Percentiles rank a stretch among this genome's conserved stretches.
These are phyloP conservation scores for Plantago elongata DNA, from an alignment of 257 asterid species.

Conservation along the genomic window DNA sequence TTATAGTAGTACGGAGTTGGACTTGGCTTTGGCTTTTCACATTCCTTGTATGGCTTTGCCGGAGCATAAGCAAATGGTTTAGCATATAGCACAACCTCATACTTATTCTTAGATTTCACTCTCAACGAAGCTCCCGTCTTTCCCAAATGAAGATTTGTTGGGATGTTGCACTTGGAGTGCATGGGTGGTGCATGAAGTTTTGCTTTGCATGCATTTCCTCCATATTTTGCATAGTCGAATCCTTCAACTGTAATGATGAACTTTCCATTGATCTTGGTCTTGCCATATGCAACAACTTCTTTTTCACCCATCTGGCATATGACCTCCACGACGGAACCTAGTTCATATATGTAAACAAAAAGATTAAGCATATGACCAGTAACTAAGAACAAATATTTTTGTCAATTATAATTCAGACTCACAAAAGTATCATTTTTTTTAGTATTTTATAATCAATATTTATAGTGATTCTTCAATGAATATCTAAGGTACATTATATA, in stretches of 20 bases:
- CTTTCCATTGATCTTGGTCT: slow-evolving; percentile 66
- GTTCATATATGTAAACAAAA: not conserved
- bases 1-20: slow-evolving; percentile 52
- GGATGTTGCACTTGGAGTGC: slow-evolving; percentile 52
- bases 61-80: slow-evolving; percentile 73
- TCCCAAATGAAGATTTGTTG: slow-evolving; percentile 53
- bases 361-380: not conserved
- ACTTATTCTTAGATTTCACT: slow-evolving; percentile 51
- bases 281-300: slow-evolving; percentile 54
- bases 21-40: slow-evolving; percentile 42
- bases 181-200: slow-evolving; percentile 63
- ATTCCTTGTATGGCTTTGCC: slow-evolving; percentile 44
- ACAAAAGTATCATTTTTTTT: too few species aligned
- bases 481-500: too few species aligned
- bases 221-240: slow-evolving; percentile 48
- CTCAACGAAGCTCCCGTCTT: slow-evolving; percentile 48
- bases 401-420: not conserved
- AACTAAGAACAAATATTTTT: not conserved
- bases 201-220: slow-evolving; percentile 66
- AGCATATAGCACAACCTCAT: slow-evolving; percentile 64
- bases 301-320: slow-evolving; percentile 56
- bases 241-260: slow-evolving; percentile 47
- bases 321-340: slow-evolving; percentile 79
- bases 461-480: too few species aligned
- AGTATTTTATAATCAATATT: too few species aligned